Percentiles rank a stretch among this genome's conserved stretches.
phyloP scores from a whole-genome alignment of 805 yeast species.

The Jamesozyma gamospora region DNA sequence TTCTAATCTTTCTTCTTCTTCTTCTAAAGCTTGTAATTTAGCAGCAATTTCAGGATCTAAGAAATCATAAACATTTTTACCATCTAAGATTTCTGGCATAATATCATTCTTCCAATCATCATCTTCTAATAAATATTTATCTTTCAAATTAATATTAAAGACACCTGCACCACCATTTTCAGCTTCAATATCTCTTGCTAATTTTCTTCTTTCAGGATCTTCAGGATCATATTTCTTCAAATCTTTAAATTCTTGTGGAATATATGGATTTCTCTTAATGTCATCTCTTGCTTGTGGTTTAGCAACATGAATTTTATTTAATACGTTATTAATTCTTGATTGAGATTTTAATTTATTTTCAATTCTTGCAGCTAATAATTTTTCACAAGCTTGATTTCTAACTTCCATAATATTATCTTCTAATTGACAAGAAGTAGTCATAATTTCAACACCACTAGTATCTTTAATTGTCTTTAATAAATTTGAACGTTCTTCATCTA shows the following conservation, averaged over 20 bases:
- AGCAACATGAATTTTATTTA: constrained; percentile 94
- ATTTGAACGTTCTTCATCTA: constrained; percentile 64
- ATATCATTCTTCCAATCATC: constrained; percentile 97
- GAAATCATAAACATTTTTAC: constrained; percentile 94
- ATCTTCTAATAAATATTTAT: constrained; percentile 82
- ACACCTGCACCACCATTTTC: constrained; percentile 99
- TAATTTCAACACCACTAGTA: constrained; percentile 77
- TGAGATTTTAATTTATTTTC: constrained; percentile 94
- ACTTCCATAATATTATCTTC: constrained; percentile 94
- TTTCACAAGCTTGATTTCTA: constrained; percentile 95
- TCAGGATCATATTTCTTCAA: constrained; percentile 60
- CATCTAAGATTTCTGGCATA: constrained; percentile 94
- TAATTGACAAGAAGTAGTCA: constrained; percentile 87
- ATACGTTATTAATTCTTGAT: constrained; percentile 75
- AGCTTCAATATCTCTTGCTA: constrained; percentile 83
- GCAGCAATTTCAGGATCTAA: constrained; percentile 91
- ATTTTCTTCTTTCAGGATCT: constrained; percentile 72
- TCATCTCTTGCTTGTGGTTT: constrained; percentile 85
- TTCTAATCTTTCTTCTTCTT: constrained; percentile 91
- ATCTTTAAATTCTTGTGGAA: constrained; percentile 64
- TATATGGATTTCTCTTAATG: constrained; percentile 61
- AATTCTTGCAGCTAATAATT: constrained; percentile 86
- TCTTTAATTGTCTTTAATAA: constrained; percentile 55
- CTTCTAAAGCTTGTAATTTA: constrained; percentile 89
- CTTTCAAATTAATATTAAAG: constrained; percentile 85